Base-by-base conservation (phyloP, 495 filamentous ascomycete genomes). In the Physcia stellaris region DNA sequence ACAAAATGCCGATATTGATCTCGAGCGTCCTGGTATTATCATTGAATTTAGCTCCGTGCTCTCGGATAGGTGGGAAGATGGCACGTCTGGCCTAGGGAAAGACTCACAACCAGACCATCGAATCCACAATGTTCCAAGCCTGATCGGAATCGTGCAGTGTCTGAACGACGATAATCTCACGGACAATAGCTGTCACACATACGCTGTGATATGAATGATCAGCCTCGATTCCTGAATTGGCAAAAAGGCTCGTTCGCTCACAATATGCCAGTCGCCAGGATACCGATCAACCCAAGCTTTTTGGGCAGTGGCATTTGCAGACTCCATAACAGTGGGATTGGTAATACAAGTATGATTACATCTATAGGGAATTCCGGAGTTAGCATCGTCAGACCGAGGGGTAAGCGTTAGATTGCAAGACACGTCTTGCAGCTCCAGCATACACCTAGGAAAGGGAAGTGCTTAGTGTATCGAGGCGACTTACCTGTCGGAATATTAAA, bases 281-380 rank as follows among this genome's bases (percentile, higher is more conserved):
- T 43, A 18, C 56, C 65, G 9, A 61, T 56, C 4, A 70, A 58
- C 11, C 62, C 58, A n/a, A 68, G 32, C 42, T 65, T 66, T 38
- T 58, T 57, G 36, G 54, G 60, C 4, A 52, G 44, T 11, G 59
- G 56, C 63, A 70, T 67, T 41, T 68, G 60, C 32, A 70, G 43
- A 2, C 58, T 60, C 58, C 61, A 64, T 0, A 62, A 61, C 45
- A 70, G 46, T 1, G 67, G 67, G 20, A 68, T 30, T 0, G 67
- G 67, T 9, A 67, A 47, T 7, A 63, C 17, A 2, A 70, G 53
- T 27, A 70, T 67, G 28, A 61, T 56, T 3, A 65, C 40, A 45
- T 70, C 67, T 24, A 56, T 60, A 7, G 64, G 51, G n/a, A n/a
- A n/a, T n/a, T n/a, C n/a, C n/a, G n/a, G n/a, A n/a, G n/a, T n/a